Evolutionary conservation across 768 basidiomycete species (phyloP).

Genomic region (Rossbeevera mucosa): DNA sequence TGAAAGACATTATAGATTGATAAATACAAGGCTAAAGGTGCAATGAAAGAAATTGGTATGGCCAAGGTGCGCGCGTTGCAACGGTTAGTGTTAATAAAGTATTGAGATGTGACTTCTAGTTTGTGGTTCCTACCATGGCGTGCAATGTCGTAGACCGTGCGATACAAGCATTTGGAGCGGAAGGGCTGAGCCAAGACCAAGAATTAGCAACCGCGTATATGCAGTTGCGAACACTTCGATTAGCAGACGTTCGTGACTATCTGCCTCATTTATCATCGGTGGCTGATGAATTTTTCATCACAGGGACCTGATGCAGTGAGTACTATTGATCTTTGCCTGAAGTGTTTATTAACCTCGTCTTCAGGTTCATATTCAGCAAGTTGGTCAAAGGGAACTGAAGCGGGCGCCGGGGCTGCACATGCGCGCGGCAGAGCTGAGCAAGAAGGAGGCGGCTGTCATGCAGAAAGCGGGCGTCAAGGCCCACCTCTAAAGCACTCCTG

Average conservation of each 20-base stretch:
- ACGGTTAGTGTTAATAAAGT: background rate
- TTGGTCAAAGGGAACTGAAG: conserved; percentile 84
- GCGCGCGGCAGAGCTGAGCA: conserved; percentile 50
- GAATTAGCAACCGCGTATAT: conserved; percentile 77
- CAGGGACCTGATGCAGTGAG: conserved; percentile 78
- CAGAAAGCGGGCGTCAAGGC: conserved; percentile 58
- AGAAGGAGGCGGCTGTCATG: conserved; percentile 58
- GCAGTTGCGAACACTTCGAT: conserved; percentile 77
- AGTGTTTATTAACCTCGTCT: conserved; percentile 8
- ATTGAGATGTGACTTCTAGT: conserved; percentile 42
- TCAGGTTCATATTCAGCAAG: conserved; percentile 92
- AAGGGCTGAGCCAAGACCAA: conserved; percentile 89
- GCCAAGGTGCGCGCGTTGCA: conserved; percentile 64
- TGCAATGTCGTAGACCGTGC: conserved; percentile 87
- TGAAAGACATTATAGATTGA: conserved; percentile 62
- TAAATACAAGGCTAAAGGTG: conserved; percentile 85
- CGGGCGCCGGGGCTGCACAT: conserved; percentile 60
- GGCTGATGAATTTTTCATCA: conserved; percentile 6
- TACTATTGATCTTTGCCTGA: conserved; percentile 4
- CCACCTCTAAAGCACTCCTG: conserved; percentile 37
- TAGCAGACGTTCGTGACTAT: conserved; percentile 65
- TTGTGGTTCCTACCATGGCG: conserved; percentile 91
- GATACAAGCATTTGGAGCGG: conserved; percentile 95
- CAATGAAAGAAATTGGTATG: conserved; percentile 95
- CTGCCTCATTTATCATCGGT: background rate